Base-by-base conservation (phyloP, 2,329 filamentous ascomycete genomes). In the Pseudocercospora vitis region DNA sequence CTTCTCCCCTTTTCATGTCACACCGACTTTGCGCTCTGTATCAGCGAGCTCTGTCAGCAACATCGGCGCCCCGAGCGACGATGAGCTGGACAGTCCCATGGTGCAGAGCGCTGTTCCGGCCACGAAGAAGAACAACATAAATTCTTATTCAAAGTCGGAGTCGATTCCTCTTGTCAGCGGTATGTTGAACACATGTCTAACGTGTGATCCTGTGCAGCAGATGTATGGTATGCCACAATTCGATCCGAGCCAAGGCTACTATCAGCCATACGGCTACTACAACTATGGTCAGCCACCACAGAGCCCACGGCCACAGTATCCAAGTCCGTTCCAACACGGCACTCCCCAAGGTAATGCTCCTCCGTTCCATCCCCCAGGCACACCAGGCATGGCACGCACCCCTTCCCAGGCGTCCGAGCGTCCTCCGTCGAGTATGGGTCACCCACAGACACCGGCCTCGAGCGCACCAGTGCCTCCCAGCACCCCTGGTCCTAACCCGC, bases 321-420 rank as follows among this genome's bases (percentile, higher is more conserved):
- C 77, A 59, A 73, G 79, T 66, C 74, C 79, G 53, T 73, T 77
- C 70, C 74, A 70, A 58, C 74, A 74, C 50, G 74, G 76, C 12
- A 71, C 67, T 48, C 72, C 51, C 31, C 50, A 71, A 8, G 80
- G 75, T 61, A 79, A 81, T 70, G 76, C 75, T 39, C 72, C 72
- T 51, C 78, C 80, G 32, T 85, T 80, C 66, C 76, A 87, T 70
- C 80, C 85, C 58, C 75, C 82, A 53, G 75, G 47, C 18, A 59
- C 60, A 3, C 60, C 60, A 29, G 50, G 76, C 33, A 91, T 96
- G 87, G 94, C 91, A 2, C 86, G 91, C 63, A 91, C 84, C 56
- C 83, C 87, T 2, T 95, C 90, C 2, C 88, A 94, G 71, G 81
- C 87, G 52, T 88, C 88, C 73, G 65, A 80, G 73, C 77, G 82